A percentile compares a stretch with the other conserved stretches of the same genome.
These are phyloP conservation scores for Leavenworthia alabamica DNA, from an alignment of 345 rosid genomes.

Conservation along the genomic window DNA sequence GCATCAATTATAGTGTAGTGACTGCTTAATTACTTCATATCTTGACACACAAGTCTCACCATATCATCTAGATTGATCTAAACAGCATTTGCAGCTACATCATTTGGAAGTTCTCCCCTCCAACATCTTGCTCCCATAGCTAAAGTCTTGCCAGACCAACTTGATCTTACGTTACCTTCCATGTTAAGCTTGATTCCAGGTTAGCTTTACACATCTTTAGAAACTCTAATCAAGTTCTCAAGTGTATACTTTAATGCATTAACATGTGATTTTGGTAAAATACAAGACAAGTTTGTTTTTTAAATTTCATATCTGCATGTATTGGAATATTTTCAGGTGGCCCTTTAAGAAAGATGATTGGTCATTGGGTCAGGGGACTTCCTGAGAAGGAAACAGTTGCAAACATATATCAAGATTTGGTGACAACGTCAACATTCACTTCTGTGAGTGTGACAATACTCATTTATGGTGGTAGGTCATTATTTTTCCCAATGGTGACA, in stretches of 20 bases:
- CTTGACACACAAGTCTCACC: not conserved
- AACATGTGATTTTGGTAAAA: conserved; percentile 13
- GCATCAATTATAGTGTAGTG: not conserved
- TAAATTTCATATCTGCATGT: conserved; percentile 19
- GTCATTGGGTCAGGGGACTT: conserved; percentile 43
- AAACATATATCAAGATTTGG: conserved; percentile 41
- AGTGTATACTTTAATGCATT: not conserved
- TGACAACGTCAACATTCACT: conserved; percentile 41
- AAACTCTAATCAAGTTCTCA: not conserved
- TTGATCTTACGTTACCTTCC: conserved; percentile 18
- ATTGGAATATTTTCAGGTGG: conserved; percentile 41
- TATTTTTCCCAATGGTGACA: conserved; percentile 4
- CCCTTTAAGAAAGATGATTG: conserved; percentile 38
- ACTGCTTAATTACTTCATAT: not conserved
- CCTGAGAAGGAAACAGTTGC: conserved; percentile 42
- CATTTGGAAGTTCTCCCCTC: conserved; percentile 51
- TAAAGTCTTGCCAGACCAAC: conserved; percentile 43
- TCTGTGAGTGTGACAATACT: conserved; percentile 36
- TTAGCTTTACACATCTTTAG: conserved; percentile 13
- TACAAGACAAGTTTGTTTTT: conserved; percentile 8
- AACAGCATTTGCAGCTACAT: conserved; percentile 52
- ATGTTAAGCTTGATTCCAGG: conserved; percentile 28
- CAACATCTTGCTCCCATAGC: conserved; percentile 49
- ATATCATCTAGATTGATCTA: too few species aligned
- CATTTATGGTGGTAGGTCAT: not conserved